A percentile compares a stretch with the other conserved stretches of the same genome.
Evolutionary conservation across 139 green algal genomes (phyloP).

Genomic region (Picochlorum sp.): DNA sequence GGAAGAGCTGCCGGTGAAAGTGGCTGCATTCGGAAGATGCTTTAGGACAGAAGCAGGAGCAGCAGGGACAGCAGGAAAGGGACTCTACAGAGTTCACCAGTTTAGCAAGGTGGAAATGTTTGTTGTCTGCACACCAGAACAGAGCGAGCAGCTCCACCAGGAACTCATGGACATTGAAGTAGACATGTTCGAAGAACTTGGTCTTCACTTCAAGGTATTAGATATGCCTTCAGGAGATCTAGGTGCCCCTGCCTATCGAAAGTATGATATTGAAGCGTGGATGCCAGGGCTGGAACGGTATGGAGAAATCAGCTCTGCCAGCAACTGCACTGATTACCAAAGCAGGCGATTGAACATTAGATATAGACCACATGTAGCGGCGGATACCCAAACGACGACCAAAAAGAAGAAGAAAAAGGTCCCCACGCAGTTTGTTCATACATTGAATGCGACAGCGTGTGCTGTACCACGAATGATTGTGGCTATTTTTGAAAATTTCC

Average conservation of each 20-base stretch:
- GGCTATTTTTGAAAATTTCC: slow-evolving; percentile 95
- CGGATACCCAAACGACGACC: background rate
- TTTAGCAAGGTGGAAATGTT: slow-evolving; percentile 99
- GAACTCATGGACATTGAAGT: slow-evolving; percentile 74
- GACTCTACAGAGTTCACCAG: slow-evolving; percentile 96
- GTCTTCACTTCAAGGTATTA: slow-evolving; percentile 93
- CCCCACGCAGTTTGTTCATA: slow-evolving; percentile 86
- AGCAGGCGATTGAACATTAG: slow-evolving; percentile 72
- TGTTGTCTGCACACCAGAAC: slow-evolving; percentile 78
- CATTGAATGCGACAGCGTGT: slow-evolving; percentile 93
- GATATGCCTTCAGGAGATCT: slow-evolving; percentile 96
- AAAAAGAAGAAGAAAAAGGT: slow-evolving; percentile 43
- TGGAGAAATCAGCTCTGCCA: slow-evolving; percentile 90
- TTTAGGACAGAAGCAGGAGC: slow-evolving; percentile 96
- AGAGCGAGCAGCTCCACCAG: slow-evolving; percentile 81
- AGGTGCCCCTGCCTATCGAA: slow-evolving; percentile 91
- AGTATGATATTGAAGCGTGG: slow-evolving; percentile 98
- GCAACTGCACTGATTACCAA: slow-evolving; percentile 99
- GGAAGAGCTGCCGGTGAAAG: slow-evolving; percentile 75
- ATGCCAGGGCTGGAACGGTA: slow-evolving; percentile 94
- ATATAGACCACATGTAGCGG: slow-evolving; percentile 31
- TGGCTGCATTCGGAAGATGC: slow-evolving; percentile 89
- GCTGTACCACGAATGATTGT: slow-evolving; percentile 96
- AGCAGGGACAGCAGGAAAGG: slow-evolving; percentile 63
- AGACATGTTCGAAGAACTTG: slow-evolving; percentile 84